phyloP scores from a whole-genome alignment of 176 grass and related monocot genomes.

The Eragrostis nindensis region DNA sequence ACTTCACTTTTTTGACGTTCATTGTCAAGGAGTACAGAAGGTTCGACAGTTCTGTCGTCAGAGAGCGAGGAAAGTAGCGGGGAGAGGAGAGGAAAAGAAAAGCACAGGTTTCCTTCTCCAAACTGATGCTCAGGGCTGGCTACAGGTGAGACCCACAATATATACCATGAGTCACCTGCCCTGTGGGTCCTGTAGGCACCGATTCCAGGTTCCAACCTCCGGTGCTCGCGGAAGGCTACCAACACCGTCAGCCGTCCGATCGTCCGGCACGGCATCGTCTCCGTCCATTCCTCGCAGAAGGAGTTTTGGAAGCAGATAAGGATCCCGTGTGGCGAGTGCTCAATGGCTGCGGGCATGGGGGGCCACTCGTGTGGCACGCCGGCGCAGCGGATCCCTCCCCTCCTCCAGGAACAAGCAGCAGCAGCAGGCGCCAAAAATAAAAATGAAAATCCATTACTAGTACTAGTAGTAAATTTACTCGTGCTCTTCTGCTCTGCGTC shows the following conservation, averaged over 20 bases:
- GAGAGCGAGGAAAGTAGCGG: too few species aligned
- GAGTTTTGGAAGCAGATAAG: background rate
- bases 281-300: background rate
- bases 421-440: conserved; percentile 8
- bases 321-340: background rate
- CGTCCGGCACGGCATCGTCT: background rate
- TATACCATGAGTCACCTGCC: background rate
- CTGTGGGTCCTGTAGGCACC: background rate
- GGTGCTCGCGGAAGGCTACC: background rate
- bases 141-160: background rate
- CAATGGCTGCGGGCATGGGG: too few species aligned
- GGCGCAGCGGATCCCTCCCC: background rate
- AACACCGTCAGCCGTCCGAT: background rate
- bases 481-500: background rate
- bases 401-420: background rate
- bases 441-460: background rate
- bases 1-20: too few species aligned
- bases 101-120: too few species aligned
- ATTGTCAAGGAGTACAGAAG: too few species aligned
- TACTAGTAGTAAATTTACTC: background rate
- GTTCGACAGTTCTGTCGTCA: too few species aligned
- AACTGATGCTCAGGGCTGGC: too few species aligned
- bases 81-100: too few species aligned
- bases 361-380: background rate
- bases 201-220: conserved; percentile 9